Base-by-base conservation (phyloP, 2,329 filamentous ascomycete species). In the Lachnellula arida region DNA sequence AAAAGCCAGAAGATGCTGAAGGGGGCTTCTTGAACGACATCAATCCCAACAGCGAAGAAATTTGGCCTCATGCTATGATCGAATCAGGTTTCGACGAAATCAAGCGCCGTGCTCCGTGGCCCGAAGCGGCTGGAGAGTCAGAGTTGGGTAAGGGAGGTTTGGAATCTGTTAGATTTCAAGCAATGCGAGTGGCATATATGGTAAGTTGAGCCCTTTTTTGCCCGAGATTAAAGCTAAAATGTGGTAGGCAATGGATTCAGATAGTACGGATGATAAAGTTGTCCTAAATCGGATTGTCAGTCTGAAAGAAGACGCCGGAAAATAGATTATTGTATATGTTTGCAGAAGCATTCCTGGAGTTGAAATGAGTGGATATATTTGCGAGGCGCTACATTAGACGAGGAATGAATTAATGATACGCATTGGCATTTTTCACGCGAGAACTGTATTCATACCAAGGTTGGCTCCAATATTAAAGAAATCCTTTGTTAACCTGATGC, bases 271-370 rank as follows among this genome's bases (percentile, higher is more conserved):
- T 34, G 88, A 90, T n/a, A 89, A 87, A 71, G 78, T 96, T 62
- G 82, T 97, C 48, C 75, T 97, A 32, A 97, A 97, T 75, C 82
- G 91, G 51, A 97, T 97, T 67, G 92, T 97, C 22, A 89, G 88
- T 48, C 73, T 97, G 68, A 96, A 96, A 76, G 92, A 96, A 73
- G 90, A 95, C 68, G 76, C 81, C n/a, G 84, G 84, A 54, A 91
- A 91, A 78, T 71, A 65, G 53, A 37, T 17, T 28, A 34, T 25
- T 19, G 40, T 47, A n/a, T 46, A 22, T 7, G 7, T 22, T 9
- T 32, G 17, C 22, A 22, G 12, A 32, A 17, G 17, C 37, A 37
- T 19, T 28, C 40, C 32, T 19, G 40, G 51, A 53, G 44, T 53
- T 49, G 22, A 28, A 34, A 12, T 34, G 14, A 22, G 9, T 39